Evolutionary conservation across 768 basidiomycete genomes (phyloP).

Genomic region (Terana coerulea): DNA sequence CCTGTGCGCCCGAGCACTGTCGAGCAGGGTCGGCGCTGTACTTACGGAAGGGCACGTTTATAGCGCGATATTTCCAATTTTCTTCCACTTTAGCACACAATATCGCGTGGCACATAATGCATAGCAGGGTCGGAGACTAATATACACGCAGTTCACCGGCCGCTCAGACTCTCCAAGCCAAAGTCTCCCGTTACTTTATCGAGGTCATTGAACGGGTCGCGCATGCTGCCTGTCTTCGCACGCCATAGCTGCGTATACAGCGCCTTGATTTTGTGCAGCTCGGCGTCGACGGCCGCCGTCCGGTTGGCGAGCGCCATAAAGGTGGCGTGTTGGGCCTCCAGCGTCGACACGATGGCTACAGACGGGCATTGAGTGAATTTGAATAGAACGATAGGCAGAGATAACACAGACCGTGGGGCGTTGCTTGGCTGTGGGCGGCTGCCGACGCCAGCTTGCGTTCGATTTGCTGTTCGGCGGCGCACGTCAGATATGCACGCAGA

Average conservation of each 20-base stretch:
- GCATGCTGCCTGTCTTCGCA: conserved; percentile 72
- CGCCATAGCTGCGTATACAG: conserved; percentile 79
- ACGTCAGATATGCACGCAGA: background rate
- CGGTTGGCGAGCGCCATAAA: conserved; percentile 76
- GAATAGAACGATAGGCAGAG: conserved; percentile 2
- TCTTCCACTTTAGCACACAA: too few relatives aligned
- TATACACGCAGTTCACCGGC: conserved; percentile 20
- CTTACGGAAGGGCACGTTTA: too few relatives aligned
- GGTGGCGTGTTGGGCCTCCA: conserved; percentile 76
- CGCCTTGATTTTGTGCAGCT: conserved; percentile 72
- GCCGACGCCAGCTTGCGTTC: conserved; percentile 76
- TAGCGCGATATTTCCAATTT: too few relatives aligned
- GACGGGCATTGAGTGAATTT: background rate
- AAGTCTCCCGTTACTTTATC: conserved; percentile 39
- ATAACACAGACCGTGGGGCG: conserved; percentile 61
- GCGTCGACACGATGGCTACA: conserved; percentile 66
- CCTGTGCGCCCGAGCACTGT: too few relatives aligned
- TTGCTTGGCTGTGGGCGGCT: conserved; percentile 56
- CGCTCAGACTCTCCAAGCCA: conserved; percentile 44
- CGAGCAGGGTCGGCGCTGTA: too few relatives aligned
- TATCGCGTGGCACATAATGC: too few relatives aligned
- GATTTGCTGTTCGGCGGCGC: conserved; percentile 53
- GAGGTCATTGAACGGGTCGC: conserved; percentile 72
- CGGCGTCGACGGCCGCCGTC: conserved; percentile 68
- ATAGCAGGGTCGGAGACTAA: too few relatives aligned